These are phyloP conservation scores for Halophytophthora polymorphica DNA, from an alignment of 352 stramenopile species.

Conservation along the genomic window DNA sequence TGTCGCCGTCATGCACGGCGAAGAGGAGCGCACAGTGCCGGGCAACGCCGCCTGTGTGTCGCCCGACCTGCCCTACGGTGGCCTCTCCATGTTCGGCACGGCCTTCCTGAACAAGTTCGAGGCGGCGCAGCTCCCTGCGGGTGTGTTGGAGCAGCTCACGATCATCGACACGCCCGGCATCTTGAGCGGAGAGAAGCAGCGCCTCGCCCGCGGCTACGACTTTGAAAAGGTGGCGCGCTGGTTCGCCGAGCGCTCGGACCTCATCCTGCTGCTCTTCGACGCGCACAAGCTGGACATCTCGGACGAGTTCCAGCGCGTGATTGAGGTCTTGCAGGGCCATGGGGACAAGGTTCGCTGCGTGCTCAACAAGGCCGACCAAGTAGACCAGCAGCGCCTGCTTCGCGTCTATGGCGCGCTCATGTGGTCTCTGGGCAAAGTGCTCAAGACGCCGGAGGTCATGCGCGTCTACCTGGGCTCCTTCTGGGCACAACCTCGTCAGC, in stretches of 20 bases:
- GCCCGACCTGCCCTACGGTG: conserved; percentile 92
- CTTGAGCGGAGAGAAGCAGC: conserved; percentile 98
- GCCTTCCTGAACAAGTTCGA: conserved; percentile 98
- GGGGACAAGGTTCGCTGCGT: conserved; percentile 99
- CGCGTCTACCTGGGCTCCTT: conserved; percentile 98
- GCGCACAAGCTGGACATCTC: conserved; percentile 99
- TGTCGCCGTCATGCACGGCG: conserved; percentile 96
- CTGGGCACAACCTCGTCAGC: conserved; percentile 89
- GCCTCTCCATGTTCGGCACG: conserved; percentile 96
- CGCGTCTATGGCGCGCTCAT: conserved; percentile 97
- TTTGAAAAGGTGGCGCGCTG: conserved; percentile 90
- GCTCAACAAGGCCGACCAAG: conserved; percentile 99
- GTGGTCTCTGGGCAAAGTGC: conserved; percentile 98
- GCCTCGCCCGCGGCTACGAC: conserved; percentile 96
- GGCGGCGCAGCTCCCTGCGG: conserved; percentile 92
- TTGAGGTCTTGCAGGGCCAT: conserved; percentile 95
- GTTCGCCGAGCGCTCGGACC: conserved; percentile 96
- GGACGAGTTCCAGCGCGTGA: conserved; percentile 97
- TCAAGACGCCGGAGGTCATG: conserved; percentile 97
- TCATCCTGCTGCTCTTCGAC: conserved; percentile 99
- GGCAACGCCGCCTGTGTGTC: conserved; percentile 96
- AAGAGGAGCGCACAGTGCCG: conserved; percentile 95
- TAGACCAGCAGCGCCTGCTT: conserved; percentile 97
- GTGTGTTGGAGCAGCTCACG: conserved; percentile 94
- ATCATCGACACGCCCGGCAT: conserved; percentile 98